These are phyloP conservation scores for Rhypophila decipiens DNA, from an alignment of 495 filamentous ascomycete species.

Conservation along the genomic window DNA sequence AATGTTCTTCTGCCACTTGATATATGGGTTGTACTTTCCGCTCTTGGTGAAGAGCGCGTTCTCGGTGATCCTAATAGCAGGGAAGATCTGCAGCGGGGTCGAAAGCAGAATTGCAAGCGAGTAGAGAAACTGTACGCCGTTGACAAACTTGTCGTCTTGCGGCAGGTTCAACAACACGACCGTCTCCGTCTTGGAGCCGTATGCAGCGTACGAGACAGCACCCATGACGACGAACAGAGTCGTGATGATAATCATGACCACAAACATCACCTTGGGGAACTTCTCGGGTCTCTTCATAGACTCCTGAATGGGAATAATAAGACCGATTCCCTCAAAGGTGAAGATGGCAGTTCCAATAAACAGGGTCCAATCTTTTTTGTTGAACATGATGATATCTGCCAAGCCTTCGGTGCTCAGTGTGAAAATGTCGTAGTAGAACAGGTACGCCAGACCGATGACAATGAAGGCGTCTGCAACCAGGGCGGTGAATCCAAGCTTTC, in stretches of 20 bases:
- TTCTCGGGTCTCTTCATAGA: conserved; percentile 86
- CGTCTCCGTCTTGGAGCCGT: conserved; percentile 89
- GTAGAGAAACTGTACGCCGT: conserved; percentile 92
- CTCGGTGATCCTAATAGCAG: conserved; percentile 77
- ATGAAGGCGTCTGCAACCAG: conserved; percentile 93
- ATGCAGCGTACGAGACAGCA: conserved; percentile 90
- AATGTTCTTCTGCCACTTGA: conserved; percentile 98
- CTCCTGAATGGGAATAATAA: conserved; percentile 98
- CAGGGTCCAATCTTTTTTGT: conserved; percentile 81
- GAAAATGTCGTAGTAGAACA: conserved; percentile 90
- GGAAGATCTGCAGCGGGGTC: conserved; percentile 93
- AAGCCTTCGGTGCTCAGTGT: conserved; percentile 76
- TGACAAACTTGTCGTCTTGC: conserved; percentile 93
- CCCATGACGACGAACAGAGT: conserved; percentile 86
- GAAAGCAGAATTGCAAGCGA: conserved; percentile 88
- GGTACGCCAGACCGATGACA: conserved; percentile 80
- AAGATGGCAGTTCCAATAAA: conserved; percentile 99
- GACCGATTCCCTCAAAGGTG: conserved; percentile 94
- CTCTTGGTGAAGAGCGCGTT: conserved; percentile 62
- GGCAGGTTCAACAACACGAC: conserved; percentile 94
- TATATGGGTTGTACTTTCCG: conserved; percentile 89
- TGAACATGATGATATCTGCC: conserved; percentile 81
- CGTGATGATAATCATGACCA: conserved; percentile 91
- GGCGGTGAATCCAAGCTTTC: conserved; percentile 85
- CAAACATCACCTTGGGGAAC: conserved; percentile 78